Conservation (phyloP, 495 filamentous ascomycete genomes). For the Daldinia bambusicola region DNA sequence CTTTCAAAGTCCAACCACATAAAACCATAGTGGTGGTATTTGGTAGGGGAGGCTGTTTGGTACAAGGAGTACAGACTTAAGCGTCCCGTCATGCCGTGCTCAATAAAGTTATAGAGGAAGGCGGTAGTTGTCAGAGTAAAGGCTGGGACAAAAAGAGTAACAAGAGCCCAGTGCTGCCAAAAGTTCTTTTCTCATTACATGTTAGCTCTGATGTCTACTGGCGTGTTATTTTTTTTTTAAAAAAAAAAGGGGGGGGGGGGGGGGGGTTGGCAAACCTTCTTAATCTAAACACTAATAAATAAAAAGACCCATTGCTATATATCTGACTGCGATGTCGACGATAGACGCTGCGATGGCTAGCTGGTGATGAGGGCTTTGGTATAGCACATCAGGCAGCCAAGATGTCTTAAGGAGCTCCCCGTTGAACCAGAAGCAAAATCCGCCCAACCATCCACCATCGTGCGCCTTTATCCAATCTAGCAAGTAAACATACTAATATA, state of each 20-base stretch:
- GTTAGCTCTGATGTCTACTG: neutral
- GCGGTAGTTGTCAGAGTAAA: neutral
- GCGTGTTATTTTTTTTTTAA: neutral
- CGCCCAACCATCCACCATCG: neutral
- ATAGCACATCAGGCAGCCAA: constrained; percentile 6
- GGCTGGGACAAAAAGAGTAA: neutral
- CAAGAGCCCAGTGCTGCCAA: neutral
- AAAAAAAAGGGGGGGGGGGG: neutral
- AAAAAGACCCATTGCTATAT: neutral
- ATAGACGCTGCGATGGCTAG: constrained; percentile 14
- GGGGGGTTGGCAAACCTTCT: neutral
- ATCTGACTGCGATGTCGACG: neutral
- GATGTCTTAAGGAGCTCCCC: neutral
- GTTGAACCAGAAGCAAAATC: neutral
- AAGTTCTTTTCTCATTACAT: constrained; percentile 1
- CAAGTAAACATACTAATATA: neutral
- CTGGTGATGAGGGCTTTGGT: constrained; percentile 16
- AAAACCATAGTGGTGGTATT: neutral
- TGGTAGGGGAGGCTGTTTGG: neutral
- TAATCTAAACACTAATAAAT: neutral
- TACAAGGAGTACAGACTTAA: neutral
- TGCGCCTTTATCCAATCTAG: neutral
- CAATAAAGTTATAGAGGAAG: neutral
- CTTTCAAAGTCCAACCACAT: neutral
- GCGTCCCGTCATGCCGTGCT: neutral